Percentiles rank a stretch among this genome's conserved stretches.
Evolutionary conservation across 2,329 filamentous ascomycete genomes (phyloP).

Genomic region (Geoglossum cookeanum): DNA sequence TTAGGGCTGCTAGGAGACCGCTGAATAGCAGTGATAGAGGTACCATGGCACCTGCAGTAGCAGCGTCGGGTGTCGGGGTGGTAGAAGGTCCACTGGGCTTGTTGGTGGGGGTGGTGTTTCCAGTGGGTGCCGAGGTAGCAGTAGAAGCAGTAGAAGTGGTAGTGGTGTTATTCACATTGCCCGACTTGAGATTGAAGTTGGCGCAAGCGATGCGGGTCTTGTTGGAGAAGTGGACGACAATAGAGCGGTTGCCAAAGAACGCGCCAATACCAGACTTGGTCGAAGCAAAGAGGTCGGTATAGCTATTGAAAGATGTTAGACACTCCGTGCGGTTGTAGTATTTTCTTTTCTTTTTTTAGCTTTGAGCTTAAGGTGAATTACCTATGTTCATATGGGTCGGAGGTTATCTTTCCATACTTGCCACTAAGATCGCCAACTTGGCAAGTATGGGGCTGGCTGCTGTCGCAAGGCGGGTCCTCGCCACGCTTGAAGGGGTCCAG

Average conservation of each 20-base stretch:
- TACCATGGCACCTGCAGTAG: background rate
- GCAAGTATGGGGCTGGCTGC: slow-evolving; percentile 39
- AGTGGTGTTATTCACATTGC: background rate
- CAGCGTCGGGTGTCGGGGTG: background rate
- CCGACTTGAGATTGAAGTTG: slow-evolving; percentile 30
- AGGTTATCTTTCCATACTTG: slow-evolving; percentile 45
- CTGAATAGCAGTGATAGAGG: background rate
- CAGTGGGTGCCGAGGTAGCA: background rate
- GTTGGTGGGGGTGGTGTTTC: background rate
- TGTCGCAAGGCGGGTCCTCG: slow-evolving; percentile 41
- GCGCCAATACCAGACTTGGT: slow-evolving; percentile 29
- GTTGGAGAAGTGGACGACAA: slow-evolving; percentile 46
- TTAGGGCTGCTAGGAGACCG: background rate
- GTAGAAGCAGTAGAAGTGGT: background rate
- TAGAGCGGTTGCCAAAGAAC: slow-evolving; percentile 45
- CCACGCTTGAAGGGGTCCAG: slow-evolving; percentile 51
- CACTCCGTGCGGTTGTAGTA: background rate
- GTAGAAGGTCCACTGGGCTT: background rate
- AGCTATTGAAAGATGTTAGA: slow-evolving; percentile 17
- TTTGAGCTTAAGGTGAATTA: slow-evolving; percentile 11
- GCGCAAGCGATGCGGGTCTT: slow-evolving; percentile 45
- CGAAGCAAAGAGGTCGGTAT: slow-evolving; percentile 39
- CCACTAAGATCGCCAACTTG: slow-evolving; percentile 61
- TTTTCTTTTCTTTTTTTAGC: too few relatives aligned
- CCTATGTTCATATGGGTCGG: slow-evolving; percentile 14